These are phyloP conservation scores for Claviceps quebecensis DNA, from an alignment of 2,329 filamentous ascomycete species.

Conservation along the genomic window DNA sequence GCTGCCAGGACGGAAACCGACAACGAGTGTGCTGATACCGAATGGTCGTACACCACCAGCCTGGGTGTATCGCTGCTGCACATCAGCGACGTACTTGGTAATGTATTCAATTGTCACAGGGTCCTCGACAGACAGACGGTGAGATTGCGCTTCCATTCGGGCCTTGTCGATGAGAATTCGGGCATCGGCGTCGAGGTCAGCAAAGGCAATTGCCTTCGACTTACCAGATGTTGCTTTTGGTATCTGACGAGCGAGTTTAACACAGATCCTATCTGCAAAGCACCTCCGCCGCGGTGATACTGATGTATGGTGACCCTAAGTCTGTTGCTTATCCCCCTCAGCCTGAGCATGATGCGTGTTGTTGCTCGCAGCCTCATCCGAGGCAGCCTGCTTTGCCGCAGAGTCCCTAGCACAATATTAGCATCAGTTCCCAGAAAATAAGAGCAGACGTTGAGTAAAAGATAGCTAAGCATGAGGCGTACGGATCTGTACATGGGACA, in stretches of 20 bases:
- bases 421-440: background rate
- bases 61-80: slow-evolving; percentile 98
- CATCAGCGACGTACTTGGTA: slow-evolving; percentile 94
- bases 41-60: slow-evolving; percentile 97
- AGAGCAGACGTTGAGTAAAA: background rate
- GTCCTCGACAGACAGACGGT: slow-evolving; percentile 93
- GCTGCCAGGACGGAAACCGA: slow-evolving; percentile 94
- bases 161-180: slow-evolving; percentile 98
- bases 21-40: slow-evolving; percentile 92
- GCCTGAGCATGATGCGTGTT: slow-evolving; percentile 23
- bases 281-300: no score
- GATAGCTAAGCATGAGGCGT: slow-evolving; percentile 9
- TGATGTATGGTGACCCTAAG: slow-evolving; percentile 14
- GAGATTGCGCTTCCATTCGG: slow-evolving; percentile 89
- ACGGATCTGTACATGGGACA: slow-evolving; percentile 38
- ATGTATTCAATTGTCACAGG: slow-evolving; percentile 98
- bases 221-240: no score
- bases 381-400: slow-evolving; percentile 32
- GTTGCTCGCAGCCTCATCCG: slow-evolving; percentile 30
- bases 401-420: slow-evolving; percentile 19
- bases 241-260: no score
- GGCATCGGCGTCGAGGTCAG: slow-evolving; percentile 93
- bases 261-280: no score
- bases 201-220: slow-evolving; percentile 48
- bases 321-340: slow-evolving; percentile 26